Conservation (phyloP, 2,329 filamentous ascomycete genomes). For the Beauveria medogensis region DNA sequence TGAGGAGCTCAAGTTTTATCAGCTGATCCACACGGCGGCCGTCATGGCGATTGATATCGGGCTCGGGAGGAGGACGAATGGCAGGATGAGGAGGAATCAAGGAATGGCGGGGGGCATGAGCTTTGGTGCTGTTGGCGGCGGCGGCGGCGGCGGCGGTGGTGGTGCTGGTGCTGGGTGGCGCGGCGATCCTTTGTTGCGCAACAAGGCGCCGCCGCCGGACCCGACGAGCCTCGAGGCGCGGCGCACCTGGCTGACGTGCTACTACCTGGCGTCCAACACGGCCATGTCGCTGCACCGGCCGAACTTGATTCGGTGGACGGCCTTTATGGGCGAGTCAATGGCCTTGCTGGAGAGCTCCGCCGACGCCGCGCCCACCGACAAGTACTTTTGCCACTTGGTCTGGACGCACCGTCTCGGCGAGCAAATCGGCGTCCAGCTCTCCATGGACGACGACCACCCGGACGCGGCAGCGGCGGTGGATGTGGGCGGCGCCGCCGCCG, state of each 20-base stretch:
- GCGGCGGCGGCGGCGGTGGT: not conserved
- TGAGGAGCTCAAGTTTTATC: slow-evolving; percentile 85
- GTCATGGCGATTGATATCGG: slow-evolving; percentile 81
- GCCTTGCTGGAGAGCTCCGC: slow-evolving; percentile 45
- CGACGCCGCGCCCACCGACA: slow-evolving; percentile 48
- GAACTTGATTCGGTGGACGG: slow-evolving; percentile 50
- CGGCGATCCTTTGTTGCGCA: slow-evolving; percentile 27
- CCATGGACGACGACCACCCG: slow-evolving; percentile 63
- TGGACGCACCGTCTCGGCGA: slow-evolving; percentile 57
- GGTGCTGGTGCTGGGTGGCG: slow-evolving; percentile 23
- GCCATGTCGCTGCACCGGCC: slow-evolving; percentile 54
- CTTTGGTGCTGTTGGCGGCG: not conserved
- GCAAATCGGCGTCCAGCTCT: slow-evolving; percentile 59
- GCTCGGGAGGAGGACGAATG: slow-evolving; percentile 42
- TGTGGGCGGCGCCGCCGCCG: slow-evolving; percentile 34
- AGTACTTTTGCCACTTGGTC: slow-evolving; percentile 50
- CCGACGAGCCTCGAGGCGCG: slow-evolving; percentile 47
- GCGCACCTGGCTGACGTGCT: slow-evolving; percentile 51
- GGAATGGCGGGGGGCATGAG: not conserved
- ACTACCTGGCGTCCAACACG: slow-evolving; percentile 51
- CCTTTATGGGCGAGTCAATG: slow-evolving; percentile 54
- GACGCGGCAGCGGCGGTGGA: slow-evolving; percentile 31
- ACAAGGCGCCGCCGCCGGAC: slow-evolving; percentile 35
- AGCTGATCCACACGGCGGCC: slow-evolving; percentile 72
- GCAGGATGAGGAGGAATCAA: slow-evolving; percentile 9